These are phyloP conservation scores for Begonia peltatifolia DNA, from an alignment of 306 rosid genomes.

Conservation along the genomic window DNA sequence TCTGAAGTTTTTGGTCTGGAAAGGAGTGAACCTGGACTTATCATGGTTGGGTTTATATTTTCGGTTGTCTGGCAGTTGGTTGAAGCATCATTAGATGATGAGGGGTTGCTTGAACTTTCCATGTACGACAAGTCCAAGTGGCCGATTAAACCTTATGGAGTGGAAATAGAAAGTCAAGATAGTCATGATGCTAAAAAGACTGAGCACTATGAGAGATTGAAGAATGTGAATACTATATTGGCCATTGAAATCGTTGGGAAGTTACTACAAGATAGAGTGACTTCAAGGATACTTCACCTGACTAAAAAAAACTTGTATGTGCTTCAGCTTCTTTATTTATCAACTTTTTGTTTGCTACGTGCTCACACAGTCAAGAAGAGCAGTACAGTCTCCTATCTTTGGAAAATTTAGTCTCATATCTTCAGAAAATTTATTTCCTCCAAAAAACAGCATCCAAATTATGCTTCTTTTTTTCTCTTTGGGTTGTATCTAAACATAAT, in stretches of 20 bases:
- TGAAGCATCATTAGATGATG: slow-evolving; percentile 80
- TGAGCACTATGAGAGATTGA: slow-evolving; percentile 40
- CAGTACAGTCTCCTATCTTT: too few relatives aligned
- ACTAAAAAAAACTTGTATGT: slow-evolving; percentile 69
- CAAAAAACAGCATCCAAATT: too few relatives aligned
- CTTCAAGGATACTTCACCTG: slow-evolving; percentile 62
- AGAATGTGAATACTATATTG: slow-evolving; percentile 44
- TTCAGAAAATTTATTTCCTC: too few relatives aligned
- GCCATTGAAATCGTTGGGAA: slow-evolving; percentile 67
- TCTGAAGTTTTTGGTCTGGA: slow-evolving; percentile 51
- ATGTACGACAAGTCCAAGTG: slow-evolving; percentile 59
- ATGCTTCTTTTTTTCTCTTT: neutral
- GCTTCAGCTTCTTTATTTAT: slow-evolving; percentile 2
- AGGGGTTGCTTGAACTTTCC: slow-evolving; percentile 61
- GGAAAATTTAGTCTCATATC: too few relatives aligned
- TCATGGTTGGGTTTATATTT: slow-evolving; percentile 74
- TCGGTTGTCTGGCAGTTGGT: slow-evolving; percentile 77
- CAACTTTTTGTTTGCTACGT: neutral
- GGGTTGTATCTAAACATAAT: neutral
- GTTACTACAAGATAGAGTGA: slow-evolving; percentile 53
- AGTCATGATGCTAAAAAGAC: slow-evolving; percentile 34
- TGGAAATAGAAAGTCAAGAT: slow-evolving; percentile 54
- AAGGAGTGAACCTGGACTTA: slow-evolving; percentile 62
- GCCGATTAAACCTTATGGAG: slow-evolving; percentile 46
- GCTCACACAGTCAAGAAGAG: too few relatives aligned